phyloP scores from a whole-genome alignment of 305 asterid genomes.

The Rubia tinctorum region DNA sequence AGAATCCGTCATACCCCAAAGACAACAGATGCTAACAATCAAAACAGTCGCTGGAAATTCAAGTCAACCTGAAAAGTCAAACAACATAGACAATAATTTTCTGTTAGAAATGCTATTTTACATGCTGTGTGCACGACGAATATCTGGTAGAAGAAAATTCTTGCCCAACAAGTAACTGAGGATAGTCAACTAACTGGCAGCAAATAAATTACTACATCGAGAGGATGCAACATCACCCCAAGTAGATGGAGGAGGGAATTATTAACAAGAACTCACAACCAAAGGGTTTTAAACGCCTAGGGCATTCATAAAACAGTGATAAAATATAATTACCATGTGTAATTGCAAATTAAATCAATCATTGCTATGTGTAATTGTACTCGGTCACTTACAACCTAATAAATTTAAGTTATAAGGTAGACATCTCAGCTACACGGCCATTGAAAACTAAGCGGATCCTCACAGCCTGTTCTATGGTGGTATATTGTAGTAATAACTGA shows the following conservation, averaged over 20 bases:
- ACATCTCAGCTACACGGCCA: neutral
- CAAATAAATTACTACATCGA: neutral
- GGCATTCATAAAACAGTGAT: neutral
- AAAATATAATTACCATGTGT: neutral
- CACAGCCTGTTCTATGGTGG: neutral
- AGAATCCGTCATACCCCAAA: constrained; percentile 36
- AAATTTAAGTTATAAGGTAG: too few species aligned
- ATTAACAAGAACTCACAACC: neutral
- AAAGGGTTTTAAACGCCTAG: neutral
- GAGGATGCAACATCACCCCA: neutral
- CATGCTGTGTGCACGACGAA: too few species aligned
- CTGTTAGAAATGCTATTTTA: neutral
- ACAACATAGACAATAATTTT: neutral
- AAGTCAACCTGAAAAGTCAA: too few species aligned
- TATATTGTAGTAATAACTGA: neutral
- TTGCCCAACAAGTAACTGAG: neutral
- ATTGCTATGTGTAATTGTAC: neutral
- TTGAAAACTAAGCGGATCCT: neutral
- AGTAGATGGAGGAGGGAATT: neutral
- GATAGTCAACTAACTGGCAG: neutral
- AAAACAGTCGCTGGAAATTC: constrained; percentile 30
- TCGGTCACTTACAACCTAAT: neutral
- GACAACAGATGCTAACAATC: too few species aligned
- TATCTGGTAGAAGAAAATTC: neutral
- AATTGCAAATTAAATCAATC: neutral